Evolutionary conservation across 768 basidiomycete genomes (phyloP).

Genomic region (Leccinellum albellum): DNA sequence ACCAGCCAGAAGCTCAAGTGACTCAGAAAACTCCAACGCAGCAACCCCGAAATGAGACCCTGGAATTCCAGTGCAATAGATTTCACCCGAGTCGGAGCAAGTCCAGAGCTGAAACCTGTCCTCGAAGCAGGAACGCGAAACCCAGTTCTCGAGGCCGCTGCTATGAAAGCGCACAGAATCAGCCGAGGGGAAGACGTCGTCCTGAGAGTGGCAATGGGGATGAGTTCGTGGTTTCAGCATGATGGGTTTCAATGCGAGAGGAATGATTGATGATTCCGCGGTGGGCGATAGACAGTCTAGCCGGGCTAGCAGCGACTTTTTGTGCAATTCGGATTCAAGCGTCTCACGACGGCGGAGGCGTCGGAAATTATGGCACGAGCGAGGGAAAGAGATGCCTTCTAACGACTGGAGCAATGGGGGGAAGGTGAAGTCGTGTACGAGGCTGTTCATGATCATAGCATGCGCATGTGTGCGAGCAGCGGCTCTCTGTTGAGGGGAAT

Average conservation of each 20-base stretch:
- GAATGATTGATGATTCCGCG: conserved; percentile 43
- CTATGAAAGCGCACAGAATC: conserved; percentile 33
- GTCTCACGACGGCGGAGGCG: conserved; percentile 37
- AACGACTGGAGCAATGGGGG: conserved; percentile 48
- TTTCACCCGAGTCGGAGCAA: conserved; percentile 36
- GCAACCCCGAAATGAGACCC: conserved; percentile 59
- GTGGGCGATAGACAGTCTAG: conserved; percentile 39
- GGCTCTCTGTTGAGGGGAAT: conserved; percentile 26
- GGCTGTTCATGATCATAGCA: conserved; percentile 44
- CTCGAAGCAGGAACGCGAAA: conserved; percentile 71
- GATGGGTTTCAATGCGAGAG: conserved; percentile 37
- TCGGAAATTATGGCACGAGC: conserved; percentile 47
- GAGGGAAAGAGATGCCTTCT: conserved; percentile 44
- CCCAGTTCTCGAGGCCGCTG: conserved; percentile 64
- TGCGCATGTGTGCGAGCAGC: conserved; percentile 39
- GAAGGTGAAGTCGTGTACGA: conserved; percentile 36
- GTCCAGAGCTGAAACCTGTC: conserved; percentile 60
- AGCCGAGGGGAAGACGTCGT: conserved; percentile 16
- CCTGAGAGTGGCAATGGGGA: conserved; percentile 36
- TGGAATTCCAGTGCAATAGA: conserved; percentile 37
- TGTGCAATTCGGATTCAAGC: conserved; percentile 46
- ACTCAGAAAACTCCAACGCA: conserved; percentile 66
- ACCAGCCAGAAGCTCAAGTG: conserved; percentile 62
- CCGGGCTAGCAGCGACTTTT: conserved; percentile 45
- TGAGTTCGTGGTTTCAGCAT: conserved; percentile 27